Conservation (phyloP, 352 stramenopile genomes). For the Lagenidium sp. region DNA sequence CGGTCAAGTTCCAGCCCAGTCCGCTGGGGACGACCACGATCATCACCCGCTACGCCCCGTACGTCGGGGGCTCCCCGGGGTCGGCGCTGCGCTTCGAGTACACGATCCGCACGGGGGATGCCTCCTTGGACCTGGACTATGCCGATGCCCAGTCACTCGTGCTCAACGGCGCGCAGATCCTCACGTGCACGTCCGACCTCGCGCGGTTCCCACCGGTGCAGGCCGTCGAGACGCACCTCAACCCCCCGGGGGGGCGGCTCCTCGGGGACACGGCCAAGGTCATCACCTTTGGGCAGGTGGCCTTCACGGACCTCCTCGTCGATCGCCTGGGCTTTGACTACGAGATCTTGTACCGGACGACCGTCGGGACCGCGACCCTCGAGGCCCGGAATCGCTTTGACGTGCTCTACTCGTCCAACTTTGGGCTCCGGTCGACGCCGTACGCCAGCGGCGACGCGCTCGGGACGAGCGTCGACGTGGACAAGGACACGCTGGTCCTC, state of each 20-base stretch:
- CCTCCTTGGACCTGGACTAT: constrained; percentile 55
- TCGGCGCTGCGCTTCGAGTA: constrained; percentile 64
- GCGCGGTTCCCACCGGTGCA: constrained; percentile 26
- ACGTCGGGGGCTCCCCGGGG: constrained; percentile 42
- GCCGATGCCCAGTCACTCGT: constrained; percentile 37
- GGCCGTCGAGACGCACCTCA: constrained; percentile 60
- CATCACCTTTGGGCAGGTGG: constrained; percentile 49
- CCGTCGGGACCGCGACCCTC: constrained; percentile 26
- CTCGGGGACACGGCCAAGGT: constrained; percentile 24
- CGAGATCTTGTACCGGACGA: constrained; percentile 39
- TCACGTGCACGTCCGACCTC: constrained; percentile 44
- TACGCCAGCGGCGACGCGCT: constrained; percentile 46
- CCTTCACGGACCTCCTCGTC: constrained; percentile 65
- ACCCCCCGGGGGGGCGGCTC: constrained; percentile 55
- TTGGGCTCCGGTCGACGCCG: constrained; percentile 48
- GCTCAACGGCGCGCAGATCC: constrained; percentile 56
- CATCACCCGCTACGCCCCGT: constrained; percentile 52
- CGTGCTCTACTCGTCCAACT: constrained; percentile 63
- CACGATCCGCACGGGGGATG: constrained; percentile 62
- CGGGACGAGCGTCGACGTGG: constrained; percentile 57
- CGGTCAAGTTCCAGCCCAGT: constrained; percentile 50
- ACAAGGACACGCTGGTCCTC: constrained; percentile 57
- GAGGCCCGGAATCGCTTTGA: constrained; percentile 47
- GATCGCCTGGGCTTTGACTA: constrained; percentile 69
- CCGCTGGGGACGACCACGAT: constrained; percentile 14